Conservation (phyloP, 176 grass and related monocot species). For the Oryza punctata region DNA sequence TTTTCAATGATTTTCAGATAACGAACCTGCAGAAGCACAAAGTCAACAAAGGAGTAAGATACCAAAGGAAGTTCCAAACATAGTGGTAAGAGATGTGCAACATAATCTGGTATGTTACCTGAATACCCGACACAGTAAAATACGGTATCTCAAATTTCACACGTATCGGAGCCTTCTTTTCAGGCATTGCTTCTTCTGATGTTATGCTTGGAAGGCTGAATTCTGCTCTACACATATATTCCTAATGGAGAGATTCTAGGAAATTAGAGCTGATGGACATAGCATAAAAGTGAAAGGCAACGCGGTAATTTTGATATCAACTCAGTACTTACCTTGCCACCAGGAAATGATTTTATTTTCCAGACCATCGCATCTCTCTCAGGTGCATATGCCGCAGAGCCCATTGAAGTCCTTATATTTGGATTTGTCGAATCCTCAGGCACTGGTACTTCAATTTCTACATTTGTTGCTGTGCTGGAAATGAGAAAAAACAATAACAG, state of each 20-base stretch:
- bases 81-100: not conserved
- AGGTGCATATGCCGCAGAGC: conserved; percentile 94
- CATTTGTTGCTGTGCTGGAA: conserved; percentile 98
- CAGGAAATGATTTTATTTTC: conserved; percentile 99
- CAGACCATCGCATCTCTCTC: conserved; percentile 96
- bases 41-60: not conserved
- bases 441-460: conserved; percentile 98
- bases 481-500: conserved; percentile 27
- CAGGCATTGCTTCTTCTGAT: conserved; percentile 76
- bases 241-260: conserved; percentile 43
- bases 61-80: not conserved
- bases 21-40: conserved; percentile 64
- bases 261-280: not conserved
- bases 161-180: conserved; percentile 96
- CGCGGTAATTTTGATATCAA: not conserved
- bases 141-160: conserved; percentile 99
- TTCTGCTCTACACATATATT: conserved; percentile 98
- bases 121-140: conserved; percentile 97
- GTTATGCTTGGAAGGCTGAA: conserved; percentile 98
- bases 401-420: conserved; percentile 96
- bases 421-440: conserved; percentile 93
- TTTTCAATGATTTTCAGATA: conserved; percentile 99
- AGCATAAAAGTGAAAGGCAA: conserved; percentile 16
- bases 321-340: conserved; percentile 75
- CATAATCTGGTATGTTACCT: conserved; percentile 49